A percentile compares a stretch with the other conserved stretches of the same genome.
Evolutionary conservation across 306 rosid genomes (phyloP).

Genomic region (Vigna reflexopilosa): DNA sequence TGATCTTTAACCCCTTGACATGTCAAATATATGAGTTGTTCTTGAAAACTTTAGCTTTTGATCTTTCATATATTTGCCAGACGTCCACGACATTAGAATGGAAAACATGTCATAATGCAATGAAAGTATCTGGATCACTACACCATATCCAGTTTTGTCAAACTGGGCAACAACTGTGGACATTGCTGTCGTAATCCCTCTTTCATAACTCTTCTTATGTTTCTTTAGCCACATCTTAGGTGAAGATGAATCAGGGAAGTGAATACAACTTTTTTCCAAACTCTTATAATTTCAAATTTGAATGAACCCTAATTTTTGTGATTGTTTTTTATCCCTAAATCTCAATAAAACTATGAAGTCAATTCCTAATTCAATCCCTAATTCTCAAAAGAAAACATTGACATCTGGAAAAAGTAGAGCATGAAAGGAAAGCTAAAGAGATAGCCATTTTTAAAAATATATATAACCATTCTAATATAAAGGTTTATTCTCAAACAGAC

Average conservation of each 20-base stretch:
- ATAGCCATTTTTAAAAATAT: too few species aligned
- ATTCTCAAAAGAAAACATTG: too few species aligned
- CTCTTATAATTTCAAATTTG: too few species aligned
- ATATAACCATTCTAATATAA: too few species aligned
- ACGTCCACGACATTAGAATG: constrained; percentile 77
- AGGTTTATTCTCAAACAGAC: too few species aligned
- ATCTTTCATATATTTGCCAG: constrained; percentile 64
- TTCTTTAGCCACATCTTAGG: constrained; percentile 55
- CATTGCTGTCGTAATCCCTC: constrained; percentile 93
- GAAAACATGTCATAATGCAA: constrained; percentile 86
- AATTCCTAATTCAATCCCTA: too few species aligned
- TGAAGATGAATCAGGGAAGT: not conserved
- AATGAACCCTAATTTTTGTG: not conserved
- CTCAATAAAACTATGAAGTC: too few species aligned
- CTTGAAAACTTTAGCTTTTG: constrained; percentile 67
- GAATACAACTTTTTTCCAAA: too few species aligned
- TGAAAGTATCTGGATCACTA: constrained; percentile 79
- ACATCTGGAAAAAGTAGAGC: too few species aligned
- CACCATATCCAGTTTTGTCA: constrained; percentile 67
- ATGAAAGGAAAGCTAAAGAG: too few species aligned
- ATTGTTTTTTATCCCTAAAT: constrained; percentile 5
- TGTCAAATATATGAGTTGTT: constrained; percentile 77
- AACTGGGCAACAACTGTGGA: constrained; percentile 61
- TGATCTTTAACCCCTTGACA: constrained; percentile 81
- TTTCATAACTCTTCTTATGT: constrained; percentile 77